Conservation (phyloP, 768 basidiomycete species). For the Grammothele lineata region DNA sequence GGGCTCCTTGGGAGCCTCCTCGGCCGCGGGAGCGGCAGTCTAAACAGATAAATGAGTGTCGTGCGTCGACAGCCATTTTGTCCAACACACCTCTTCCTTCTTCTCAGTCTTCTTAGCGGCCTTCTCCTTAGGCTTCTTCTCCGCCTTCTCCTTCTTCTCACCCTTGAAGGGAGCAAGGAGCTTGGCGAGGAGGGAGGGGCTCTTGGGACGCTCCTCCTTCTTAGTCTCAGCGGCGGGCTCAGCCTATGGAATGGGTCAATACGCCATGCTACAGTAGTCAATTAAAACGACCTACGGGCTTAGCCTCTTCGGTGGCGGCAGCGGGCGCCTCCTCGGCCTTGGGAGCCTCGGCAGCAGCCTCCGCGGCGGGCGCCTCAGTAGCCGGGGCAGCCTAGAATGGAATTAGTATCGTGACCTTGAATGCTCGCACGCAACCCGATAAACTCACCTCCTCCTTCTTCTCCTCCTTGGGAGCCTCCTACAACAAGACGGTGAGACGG, state of each 20-base stretch:
- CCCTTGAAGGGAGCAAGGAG: conserved; percentile 75
- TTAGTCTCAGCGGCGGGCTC: conserved; percentile 48
- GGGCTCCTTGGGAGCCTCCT: conserved; percentile 39
- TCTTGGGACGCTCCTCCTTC: conserved; percentile 82
- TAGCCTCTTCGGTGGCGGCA: conserved; percentile 38
- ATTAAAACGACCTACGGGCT: conserved; percentile 31
- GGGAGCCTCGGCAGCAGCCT: conserved; percentile 26
- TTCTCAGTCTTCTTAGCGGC: conserved; percentile 78
- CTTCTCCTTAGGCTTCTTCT: conserved; percentile 66
- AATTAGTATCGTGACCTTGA: too few species aligned
- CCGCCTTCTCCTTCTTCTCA: conserved; percentile 40
- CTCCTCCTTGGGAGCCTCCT: conserved; percentile 39
- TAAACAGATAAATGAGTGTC: conserved; percentile 6
- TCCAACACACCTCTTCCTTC: conserved; percentile 53
- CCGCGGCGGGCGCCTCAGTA: conserved; percentile 25
- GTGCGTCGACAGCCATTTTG: too few species aligned
- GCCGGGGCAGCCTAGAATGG: conserved; percentile 32
- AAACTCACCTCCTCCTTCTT: conserved; percentile 37
- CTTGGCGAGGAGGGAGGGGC: conserved; percentile 71
- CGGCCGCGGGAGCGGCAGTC: conserved; percentile 33
- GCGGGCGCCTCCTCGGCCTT: conserved; percentile 32
- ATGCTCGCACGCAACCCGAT: neutral
- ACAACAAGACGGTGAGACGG: conserved; percentile 2
- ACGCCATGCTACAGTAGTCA: neutral
- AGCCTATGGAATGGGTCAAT: conserved; percentile 25